Conservation (phyloP, 1,139 yeast genomes). For the Blastobotrys capitulatus region DNA sequence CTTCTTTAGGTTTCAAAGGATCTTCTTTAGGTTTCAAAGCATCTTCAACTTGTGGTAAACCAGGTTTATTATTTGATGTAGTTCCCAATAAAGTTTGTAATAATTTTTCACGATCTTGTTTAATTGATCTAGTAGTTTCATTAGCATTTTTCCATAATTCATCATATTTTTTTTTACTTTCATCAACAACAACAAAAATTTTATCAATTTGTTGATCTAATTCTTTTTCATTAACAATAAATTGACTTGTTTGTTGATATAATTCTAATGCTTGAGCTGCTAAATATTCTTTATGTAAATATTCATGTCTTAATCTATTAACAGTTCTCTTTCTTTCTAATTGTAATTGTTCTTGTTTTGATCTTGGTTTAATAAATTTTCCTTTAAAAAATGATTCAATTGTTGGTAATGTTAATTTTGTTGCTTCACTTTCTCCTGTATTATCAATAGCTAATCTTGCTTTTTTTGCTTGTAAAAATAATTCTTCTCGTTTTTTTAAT, state of each 20-base stretch:
- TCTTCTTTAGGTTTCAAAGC: constrained; percentile 30
- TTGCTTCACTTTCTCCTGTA: constrained; percentile 44
- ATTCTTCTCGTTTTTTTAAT: constrained; percentile 25
- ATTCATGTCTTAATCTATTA: constrained; percentile 45
- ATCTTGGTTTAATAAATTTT: constrained; percentile 66
- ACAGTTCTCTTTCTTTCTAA: constrained; percentile 43
- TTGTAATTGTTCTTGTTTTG: constrained; percentile 54
- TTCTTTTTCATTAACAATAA: constrained; percentile 60
- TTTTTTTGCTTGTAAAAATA: constrained; percentile 31
- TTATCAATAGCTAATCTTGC: constrained; percentile 32
- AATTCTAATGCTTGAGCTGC: constrained; percentile 58
- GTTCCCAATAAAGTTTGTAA: constrained; percentile 25
- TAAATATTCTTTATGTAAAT: constrained; percentile 41
- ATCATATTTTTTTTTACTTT: background rate
- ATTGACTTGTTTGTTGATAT: constrained; percentile 64
- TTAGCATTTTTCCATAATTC: background rate
- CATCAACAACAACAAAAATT: constrained; percentile 38
- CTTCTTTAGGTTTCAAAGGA: no score
- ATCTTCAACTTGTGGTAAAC: constrained; percentile 43
- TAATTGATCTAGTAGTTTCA: background rate
- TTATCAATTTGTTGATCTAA: constrained; percentile 51
- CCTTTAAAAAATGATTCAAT: constrained; percentile 58
- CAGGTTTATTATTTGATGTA: constrained; percentile 41
- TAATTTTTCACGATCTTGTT: constrained; percentile 14
- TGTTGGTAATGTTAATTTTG: constrained; percentile 71